Evolutionary conservation across 768 basidiomycete species (phyloP).

Genomic region (Phanerochaete carnosa): DNA sequence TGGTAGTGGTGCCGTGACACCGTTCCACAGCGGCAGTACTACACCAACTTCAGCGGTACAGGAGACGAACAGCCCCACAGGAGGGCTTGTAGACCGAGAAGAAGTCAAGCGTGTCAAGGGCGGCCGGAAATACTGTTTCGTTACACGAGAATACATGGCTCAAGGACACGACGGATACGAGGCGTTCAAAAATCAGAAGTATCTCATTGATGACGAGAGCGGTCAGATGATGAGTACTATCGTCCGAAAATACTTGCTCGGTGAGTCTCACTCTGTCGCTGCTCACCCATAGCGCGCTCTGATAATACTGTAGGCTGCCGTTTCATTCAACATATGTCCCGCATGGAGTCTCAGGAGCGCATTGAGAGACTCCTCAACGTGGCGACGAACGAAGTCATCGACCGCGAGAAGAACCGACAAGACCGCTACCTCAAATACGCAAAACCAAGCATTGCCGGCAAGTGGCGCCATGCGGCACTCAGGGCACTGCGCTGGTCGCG

Average conservation of each 20-base stretch:
- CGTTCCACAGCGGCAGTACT: slow-evolving; percentile 14
- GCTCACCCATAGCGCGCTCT: not conserved
- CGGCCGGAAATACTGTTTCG: slow-evolving; percentile 68
- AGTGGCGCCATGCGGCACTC: slow-evolving; percentile 47
- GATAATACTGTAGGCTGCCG: slow-evolving; percentile 50
- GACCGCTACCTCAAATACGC: slow-evolving; percentile 23
- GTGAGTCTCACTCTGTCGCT: slow-evolving; percentile 31
- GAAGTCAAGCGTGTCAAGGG: slow-evolving; percentile 47
- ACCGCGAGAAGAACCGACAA: slow-evolving; percentile 44
- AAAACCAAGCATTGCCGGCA: slow-evolving; percentile 27
- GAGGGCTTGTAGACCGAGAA: slow-evolving; percentile 42
- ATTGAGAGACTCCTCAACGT: slow-evolving; percentile 34
- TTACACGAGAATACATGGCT: slow-evolving; percentile 87
- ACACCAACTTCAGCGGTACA: slow-evolving; percentile 19
- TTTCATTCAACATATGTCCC: slow-evolving; percentile 66
- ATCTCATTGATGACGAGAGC: slow-evolving; percentile 80
- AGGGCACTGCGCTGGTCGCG: slow-evolving; percentile 43
- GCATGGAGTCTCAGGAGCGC: slow-evolving; percentile 29
- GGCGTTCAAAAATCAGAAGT: slow-evolving; percentile 59
- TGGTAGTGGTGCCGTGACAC: slow-evolving; percentile 16
- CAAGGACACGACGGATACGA: slow-evolving; percentile 81
- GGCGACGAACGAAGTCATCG: slow-evolving; percentile 42
- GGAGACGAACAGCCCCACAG: slow-evolving; percentile 4
- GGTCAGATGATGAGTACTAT: slow-evolving; percentile 77
- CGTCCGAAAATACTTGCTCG: slow-evolving; percentile 81